A percentile compares a stretch with the other conserved stretches of the same genome.
phyloP scores from a whole-genome alignment of 2,329 filamentous ascomycete genomes.

The Trichoderma lentiforme region DNA sequence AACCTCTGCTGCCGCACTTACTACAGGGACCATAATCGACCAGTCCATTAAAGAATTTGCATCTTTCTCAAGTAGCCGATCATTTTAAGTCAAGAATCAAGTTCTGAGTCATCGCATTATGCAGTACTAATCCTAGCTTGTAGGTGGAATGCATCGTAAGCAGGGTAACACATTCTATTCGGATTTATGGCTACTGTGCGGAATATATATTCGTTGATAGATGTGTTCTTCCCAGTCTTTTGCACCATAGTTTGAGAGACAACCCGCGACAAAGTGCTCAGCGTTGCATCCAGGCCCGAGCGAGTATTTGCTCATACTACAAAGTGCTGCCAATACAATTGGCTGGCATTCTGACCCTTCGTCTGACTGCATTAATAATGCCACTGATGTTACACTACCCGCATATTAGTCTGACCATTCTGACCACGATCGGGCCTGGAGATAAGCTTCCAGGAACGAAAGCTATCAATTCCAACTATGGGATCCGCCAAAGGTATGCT shows the following conservation, averaged over 20 bases:
- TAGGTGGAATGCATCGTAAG: background rate
- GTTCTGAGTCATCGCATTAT: background rate
- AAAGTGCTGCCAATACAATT: background rate
- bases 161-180: background rate
- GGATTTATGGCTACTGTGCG: background rate
- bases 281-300: no score
- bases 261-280: background rate
- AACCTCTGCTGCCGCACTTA: background rate
- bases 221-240: background rate
- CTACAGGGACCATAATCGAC: background rate
- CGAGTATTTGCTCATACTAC: no score
- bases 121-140: background rate
- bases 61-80: background rate
- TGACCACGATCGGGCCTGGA: background rate
- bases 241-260: background rate
- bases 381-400: background rate
- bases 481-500: no score
- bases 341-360: background rate
- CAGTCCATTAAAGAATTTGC: background rate
- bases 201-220: no score
- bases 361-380: background rate
- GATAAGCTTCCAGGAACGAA: background rate
- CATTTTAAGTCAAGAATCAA: background rate
- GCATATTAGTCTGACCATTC: background rate
- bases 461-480: no score